Conservation (phyloP, 2,329 filamentous ascomycete species). For the Diaporthe sp. region DNA sequence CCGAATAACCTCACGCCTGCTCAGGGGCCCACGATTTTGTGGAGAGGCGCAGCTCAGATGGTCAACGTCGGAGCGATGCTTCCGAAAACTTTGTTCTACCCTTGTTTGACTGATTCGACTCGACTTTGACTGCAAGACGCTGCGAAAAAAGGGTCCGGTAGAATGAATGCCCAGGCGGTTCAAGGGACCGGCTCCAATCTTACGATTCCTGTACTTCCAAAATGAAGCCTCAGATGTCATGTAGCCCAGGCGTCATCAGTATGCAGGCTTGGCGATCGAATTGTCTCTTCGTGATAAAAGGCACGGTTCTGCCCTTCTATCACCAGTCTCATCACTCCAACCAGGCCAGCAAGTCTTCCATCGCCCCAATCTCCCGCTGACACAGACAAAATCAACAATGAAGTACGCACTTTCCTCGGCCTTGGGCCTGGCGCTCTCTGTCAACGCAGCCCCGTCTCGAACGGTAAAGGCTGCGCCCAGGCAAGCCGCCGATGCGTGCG, state of each 20-base stretch:
- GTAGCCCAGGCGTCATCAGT: not conserved
- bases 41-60: not conserved
- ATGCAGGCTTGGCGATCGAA: not conserved
- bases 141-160: not conserved
- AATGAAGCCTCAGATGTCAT: not conserved
- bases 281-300: slow-evolving; percentile 10
- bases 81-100: slow-evolving; percentile 2
- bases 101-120: not conserved
- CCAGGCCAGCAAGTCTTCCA: not conserved
- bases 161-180: slow-evolving; percentile 23
- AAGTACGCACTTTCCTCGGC: slow-evolving; percentile 19
- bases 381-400: not conserved
- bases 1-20: slow-evolving; percentile 26
- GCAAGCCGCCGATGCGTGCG: slow-evolving; percentile 48
- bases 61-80: slow-evolving; percentile 7
- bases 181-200: slow-evolving; percentile 24
- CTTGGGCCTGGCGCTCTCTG: slow-evolving; percentile 37
- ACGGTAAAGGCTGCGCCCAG: slow-evolving; percentile 47
- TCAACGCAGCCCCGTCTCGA: slow-evolving; percentile 49
- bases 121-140: not conserved
- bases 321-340: not conserved
- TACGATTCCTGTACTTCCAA: not conserved
- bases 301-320: not conserved
- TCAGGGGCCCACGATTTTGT: slow-evolving; percentile 5
- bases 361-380: not conserved